Evolutionary conservation across 2,329 filamentous ascomycete species (phyloP), one percentile per base, ranked within the genome.

Genomic region (Gaeumannomyces tritici): DNA sequence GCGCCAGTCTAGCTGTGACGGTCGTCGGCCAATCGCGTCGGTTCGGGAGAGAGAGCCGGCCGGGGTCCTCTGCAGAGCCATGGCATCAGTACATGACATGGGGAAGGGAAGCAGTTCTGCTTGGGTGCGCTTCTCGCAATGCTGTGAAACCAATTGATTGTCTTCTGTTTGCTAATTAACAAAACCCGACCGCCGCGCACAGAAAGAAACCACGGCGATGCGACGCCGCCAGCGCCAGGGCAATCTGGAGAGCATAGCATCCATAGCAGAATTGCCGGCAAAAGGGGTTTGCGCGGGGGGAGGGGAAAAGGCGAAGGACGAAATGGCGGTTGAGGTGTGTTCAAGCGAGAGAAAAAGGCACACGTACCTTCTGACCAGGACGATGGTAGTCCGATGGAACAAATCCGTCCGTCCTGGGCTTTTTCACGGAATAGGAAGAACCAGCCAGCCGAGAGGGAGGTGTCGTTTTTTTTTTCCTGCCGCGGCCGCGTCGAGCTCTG

Each of bases 341-440:
- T 9, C 7, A 51, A 47, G 31, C 21, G 15, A 13, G n/a, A 55
- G 42, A 63, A 60, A 55, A 63, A 56, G 61, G 55, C 60, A 59
- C 59, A 70, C 62, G 68, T 69, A 51, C 71, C 47, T 59, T 47
- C 33, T 64, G 61, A 62, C 65, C 62, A 64, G 64, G 64, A 61
- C 63, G 66, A 69, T 63, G 66, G 68, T 67, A 68, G 66, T 68
- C 67, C 66, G 64, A 65, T 31, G 57, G 57, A 55, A 51, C 62
- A 55, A 57, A 61, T 60, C 42, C 42, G 42, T n/a, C 42, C 42
- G 42, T 66, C 60, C 70, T 69, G 74, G 76, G 76, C 15, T 61
- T 64, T 62, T 57, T 31, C 60, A 64, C 76, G 76, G 76, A 78
- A 75, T 72, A 77, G 76, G 76, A 78, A 78, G 76, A 78, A 78